Evolutionary conservation across 768 basidiomycete genomes (phyloP), one percentile per base, ranked within the genome.

Genomic region (Xerocomus potaroensis): DNA sequence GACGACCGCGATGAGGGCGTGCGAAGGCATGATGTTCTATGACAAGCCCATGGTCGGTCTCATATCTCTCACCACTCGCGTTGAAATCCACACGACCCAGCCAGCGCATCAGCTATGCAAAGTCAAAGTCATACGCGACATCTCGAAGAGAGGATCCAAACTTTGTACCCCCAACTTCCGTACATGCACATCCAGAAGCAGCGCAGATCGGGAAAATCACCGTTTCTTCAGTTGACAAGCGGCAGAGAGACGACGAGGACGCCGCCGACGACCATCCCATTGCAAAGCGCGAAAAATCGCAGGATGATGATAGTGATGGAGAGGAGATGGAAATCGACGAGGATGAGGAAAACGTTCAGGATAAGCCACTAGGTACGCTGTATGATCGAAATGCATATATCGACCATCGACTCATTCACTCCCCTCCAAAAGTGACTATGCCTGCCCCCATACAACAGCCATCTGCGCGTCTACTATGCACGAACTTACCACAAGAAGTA

Each of bases 261-360:
- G 61, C 67, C 32, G 72, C 69, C 21, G 78, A 78, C 36, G 75
- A 69, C 43, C 80, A 73, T 43, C 76, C 77, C 41, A 72, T 72
- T 35, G 55, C 74, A 22, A 95, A 94, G 71, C 79, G 83, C 51
- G 80, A 82, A 58, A 89, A 81, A 64, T 69, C 74, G 35, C 79
- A 79, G 39, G 82, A 75, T 33, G 80, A 81, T 11, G 70, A 71
- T 12, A 78, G 68, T 54, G 87, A 89, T 52, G 91, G 83, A 45
- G 87, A 87, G 62, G 90, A 92, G 70, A 94, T 94, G 85, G 92
- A 95, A 69, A 90, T 92, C 59, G 91, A 93, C 50, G 91, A 93
- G 41, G 91, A 96, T 38, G 86, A 89, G 37, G 84, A 87, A 45
- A 63, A 70, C 30, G 69, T 70, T 38, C 74, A 68, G 50, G 67